Conservation (phyloP, 2,329 filamentous ascomycete species). For the Microdochium paspali region DNA sequence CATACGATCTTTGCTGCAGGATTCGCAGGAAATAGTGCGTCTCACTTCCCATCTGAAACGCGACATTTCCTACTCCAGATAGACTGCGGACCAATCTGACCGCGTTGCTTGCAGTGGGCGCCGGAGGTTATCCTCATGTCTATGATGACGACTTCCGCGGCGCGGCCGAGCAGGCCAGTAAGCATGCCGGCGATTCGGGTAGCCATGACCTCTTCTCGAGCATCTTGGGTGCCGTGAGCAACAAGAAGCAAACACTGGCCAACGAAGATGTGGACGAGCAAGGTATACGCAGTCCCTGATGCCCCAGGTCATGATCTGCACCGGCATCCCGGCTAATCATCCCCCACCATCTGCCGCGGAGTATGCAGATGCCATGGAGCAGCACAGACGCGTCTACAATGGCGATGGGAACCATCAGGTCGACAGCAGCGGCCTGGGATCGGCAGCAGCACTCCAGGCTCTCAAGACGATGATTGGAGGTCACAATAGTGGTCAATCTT, state of each 20-base stretch:
- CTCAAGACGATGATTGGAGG: slow-evolving; percentile 59
- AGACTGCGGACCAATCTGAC: neutral
- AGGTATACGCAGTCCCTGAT: slow-evolving; percentile 20
- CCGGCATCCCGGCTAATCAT: neutral
- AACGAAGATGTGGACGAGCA: slow-evolving; percentile 39
- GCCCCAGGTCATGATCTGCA: neutral
- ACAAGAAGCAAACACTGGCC: slow-evolving; percentile 39
- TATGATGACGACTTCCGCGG: slow-evolving; percentile 37
- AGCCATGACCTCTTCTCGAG: slow-evolving; percentile 37
- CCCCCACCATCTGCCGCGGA: neutral
- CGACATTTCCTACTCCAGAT: neutral
- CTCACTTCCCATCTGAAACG: neutral
- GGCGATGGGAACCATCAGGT: slow-evolving; percentile 34
- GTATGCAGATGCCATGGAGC: slow-evolving; percentile 52
- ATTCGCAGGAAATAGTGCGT: neutral
- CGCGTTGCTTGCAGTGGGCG: neutral
- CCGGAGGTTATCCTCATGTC: slow-evolving; percentile 22
- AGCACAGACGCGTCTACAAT: slow-evolving; percentile 68
- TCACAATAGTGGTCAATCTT: slow-evolving; percentile 7
- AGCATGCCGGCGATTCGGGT: slow-evolving; percentile 35
- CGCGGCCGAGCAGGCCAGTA: slow-evolving; percentile 37
- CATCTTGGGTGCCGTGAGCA: slow-evolving; percentile 34
- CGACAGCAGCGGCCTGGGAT: slow-evolving; percentile 48
- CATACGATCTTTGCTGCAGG: neutral
- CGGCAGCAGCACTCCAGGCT: slow-evolving; percentile 72